Conservation (phyloP, 2,329 filamentous ascomycete species). For the Huntiella omanensis region DNA sequence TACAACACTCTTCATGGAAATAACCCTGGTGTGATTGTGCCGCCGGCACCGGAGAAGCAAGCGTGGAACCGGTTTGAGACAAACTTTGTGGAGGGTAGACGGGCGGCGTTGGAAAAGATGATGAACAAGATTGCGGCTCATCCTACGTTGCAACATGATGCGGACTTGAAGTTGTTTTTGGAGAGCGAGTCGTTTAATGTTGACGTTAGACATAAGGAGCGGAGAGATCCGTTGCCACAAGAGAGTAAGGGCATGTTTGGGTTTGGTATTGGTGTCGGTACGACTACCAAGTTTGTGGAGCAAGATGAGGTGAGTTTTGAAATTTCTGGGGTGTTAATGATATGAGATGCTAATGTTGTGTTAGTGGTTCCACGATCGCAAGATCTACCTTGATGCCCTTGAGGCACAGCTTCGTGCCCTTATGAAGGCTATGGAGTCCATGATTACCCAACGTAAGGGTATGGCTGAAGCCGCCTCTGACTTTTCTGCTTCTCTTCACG, state of each 20-base stretch:
- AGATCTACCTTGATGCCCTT: conserved; percentile 81
- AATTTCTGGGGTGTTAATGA: neutral
- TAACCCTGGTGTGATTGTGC: conserved; percentile 86
- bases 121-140: conserved; percentile 87
- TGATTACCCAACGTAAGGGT: conserved; percentile 79
- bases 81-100: conserved; percentile 86
- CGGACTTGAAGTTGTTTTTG: conserved; percentile 85
- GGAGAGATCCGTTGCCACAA: conserved; percentile 63
- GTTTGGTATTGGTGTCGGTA: conserved; percentile 53
- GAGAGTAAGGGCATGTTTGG: conserved; percentile 92
- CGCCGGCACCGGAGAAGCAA: conserved; percentile 93
- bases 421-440: conserved; percentile 83
- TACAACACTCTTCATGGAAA: conserved; percentile 89
- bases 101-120: conserved; percentile 91
- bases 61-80: conserved; percentile 88
- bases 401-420: conserved; percentile 81
- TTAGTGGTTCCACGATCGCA: conserved; percentile 94
- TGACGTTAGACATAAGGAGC: conserved; percentile 94
- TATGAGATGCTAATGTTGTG: conserved; percentile 10
- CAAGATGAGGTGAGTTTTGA: conserved; percentile 64
- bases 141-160: conserved; percentile 77
- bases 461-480: conserved; percentile 86
- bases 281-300: conserved; percentile 78
- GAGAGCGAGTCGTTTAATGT: conserved; percentile 93
- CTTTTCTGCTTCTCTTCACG: conserved; percentile 83